phyloP scores from a whole-genome alignment of 805 yeast genomes.

The Hanseniaspora hatyaiensis region DNA sequence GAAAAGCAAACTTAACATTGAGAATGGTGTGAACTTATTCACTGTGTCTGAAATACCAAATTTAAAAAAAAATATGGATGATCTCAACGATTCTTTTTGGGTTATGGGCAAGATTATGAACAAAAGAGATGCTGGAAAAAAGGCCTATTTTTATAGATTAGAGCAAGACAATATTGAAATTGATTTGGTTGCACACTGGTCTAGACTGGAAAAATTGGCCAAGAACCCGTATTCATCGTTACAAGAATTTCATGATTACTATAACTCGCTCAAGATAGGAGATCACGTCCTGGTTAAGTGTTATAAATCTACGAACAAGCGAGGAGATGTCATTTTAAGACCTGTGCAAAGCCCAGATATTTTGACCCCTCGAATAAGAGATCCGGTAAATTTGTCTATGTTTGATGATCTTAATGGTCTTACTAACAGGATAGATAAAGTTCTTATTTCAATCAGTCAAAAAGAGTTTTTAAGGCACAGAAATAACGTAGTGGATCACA shows the following conservation, averaged over 20 bases:
- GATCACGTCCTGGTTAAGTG: conserved; percentile 2
- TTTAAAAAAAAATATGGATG: background rate
- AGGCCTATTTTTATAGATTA: conserved; percentile 28
- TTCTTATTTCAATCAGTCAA: background rate
- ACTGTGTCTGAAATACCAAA: background rate
- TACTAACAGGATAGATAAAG: conserved; percentile 2
- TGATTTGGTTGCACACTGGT: conserved; percentile 14
- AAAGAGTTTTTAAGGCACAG: conserved; percentile 9
- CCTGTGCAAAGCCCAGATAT: background rate
- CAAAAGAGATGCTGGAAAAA: conserved; percentile 27
- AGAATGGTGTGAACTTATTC: background rate
- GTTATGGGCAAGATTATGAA: conserved; percentile 25
- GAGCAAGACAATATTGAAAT: conserved; percentile 14
- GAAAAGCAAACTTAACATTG: background rate
- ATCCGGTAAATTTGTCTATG: background rate
- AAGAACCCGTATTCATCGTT: background rate
- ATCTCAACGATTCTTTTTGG: background rate
- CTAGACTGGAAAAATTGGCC: background rate
- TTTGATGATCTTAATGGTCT: background rate
- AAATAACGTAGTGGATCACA: background rate
- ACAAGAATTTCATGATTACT: conserved; percentile 3
- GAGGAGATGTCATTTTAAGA: conserved; percentile 3
- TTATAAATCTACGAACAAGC: conserved; percentile 7
- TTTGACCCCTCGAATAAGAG: conserved; percentile 10
- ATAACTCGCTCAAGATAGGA: conserved; percentile 8